Percentiles rank a stretch among this genome's conserved stretches.
phyloP scores from a whole-genome alignment of 1,284 basidiomycete species.

The Boletellus deceptivus region DNA sequence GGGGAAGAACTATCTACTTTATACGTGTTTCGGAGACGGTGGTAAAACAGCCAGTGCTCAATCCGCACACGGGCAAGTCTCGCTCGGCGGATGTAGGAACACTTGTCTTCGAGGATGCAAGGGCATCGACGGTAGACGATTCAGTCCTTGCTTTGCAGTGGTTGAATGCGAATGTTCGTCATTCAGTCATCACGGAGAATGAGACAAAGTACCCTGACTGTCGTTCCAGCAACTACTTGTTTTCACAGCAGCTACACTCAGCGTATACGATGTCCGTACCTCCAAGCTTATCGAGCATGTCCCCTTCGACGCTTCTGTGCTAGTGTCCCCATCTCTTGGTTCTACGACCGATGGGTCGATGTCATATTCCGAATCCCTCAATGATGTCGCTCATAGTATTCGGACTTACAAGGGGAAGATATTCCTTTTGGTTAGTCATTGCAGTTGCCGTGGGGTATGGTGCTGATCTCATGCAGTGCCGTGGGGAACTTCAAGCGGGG shows the following conservation, averaged over 20 bases:
- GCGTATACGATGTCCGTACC: constrained; percentile 68
- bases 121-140: constrained; percentile 54
- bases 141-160: constrained; percentile 69
- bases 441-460: background rate
- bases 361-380: constrained; percentile 49
- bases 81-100: constrained; percentile 60
- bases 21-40: constrained; percentile 66
- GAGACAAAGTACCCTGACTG: constrained; percentile 8
- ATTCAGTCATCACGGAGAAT: constrained; percentile 22
- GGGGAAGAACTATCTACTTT: constrained; percentile 69
- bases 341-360: constrained; percentile 47
- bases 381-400: constrained; percentile 70
- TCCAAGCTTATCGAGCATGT: constrained; percentile 57
- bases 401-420: constrained; percentile 87
- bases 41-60: constrained; percentile 47
- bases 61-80: constrained; percentile 59
- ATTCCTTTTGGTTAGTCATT: constrained; percentile 76
- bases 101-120: constrained; percentile 56
- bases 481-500: constrained; percentile 75
- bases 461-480: constrained; percentile 44
- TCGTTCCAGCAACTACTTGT: constrained; percentile 56
- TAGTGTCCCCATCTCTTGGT: constrained; percentile 54
- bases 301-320: constrained; percentile 51
- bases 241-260: constrained; percentile 57
- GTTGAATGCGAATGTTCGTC: constrained; percentile 74